Conservation (phyloP, 768 basidiomycete species). For the Stropharia rugosoannulata region DNA sequence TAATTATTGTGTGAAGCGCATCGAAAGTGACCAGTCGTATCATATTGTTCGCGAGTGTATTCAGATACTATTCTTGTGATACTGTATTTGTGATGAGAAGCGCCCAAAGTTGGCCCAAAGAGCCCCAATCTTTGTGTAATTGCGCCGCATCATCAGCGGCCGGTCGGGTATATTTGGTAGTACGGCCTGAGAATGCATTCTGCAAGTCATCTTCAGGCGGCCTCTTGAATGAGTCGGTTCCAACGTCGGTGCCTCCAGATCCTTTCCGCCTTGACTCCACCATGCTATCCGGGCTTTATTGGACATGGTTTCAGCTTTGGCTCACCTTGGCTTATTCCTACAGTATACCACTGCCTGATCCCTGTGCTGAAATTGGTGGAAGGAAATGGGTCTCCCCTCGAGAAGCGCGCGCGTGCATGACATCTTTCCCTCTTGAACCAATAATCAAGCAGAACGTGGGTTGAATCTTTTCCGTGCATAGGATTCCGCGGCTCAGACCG, state of each 20-base stretch:
- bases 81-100: too few relatives aligned
- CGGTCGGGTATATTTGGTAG: too few relatives aligned
- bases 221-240: not conserved
- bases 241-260: not conserved
- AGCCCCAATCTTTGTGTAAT: too few relatives aligned
- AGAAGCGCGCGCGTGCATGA: conserved; percentile 51
- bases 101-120: too few relatives aligned
- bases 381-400: conserved; percentile 54
- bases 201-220: too few relatives aligned
- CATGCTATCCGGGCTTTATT: conserved; percentile 4
- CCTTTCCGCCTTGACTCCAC: not conserved
- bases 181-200: too few relatives aligned
- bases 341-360: conserved; percentile 29
- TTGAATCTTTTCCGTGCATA: not conserved
- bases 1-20: conserved; percentile 71
- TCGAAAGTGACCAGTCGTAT: conserved; percentile 80
- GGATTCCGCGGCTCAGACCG: too few relatives aligned
- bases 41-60: not conserved
- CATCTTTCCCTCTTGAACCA: conserved; percentile 46
- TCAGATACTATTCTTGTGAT: not conserved
- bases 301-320: conserved; percentile 1
- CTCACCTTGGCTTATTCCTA: not conserved
- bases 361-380: conserved; percentile 52
- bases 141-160: too few relatives aligned
- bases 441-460: conserved; percentile 50